Evolutionary conservation across 805 yeast genomes (phyloP), one percentile per base, ranked within the genome.

Genomic region (Candida wancherniae): DNA sequence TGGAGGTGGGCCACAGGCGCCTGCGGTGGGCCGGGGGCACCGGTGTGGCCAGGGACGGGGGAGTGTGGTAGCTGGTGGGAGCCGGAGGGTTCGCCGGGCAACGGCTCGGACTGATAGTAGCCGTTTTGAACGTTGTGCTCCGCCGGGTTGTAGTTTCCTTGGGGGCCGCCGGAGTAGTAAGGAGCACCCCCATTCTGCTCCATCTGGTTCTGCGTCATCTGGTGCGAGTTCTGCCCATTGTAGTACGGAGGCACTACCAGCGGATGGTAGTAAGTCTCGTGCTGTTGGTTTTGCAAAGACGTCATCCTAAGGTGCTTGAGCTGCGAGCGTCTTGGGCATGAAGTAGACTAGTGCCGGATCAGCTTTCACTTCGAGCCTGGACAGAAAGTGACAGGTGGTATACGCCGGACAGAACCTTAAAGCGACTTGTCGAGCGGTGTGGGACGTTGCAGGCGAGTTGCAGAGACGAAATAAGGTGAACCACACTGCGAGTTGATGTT

Each of bases 251-350:
- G 42, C 16, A 34, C 38, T 6, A 40, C 41, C 24, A 34, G 46
- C 10, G 48, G 60, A 28, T 48, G 54, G 38, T 57, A 59, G 29
- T 57, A 57, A 15, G 36, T 32, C 5, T 37, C 38, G 22, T 40
- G 47, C 12, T 37, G 42, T 22, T 35, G 44, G 16, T 36, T 34
- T 22, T 39, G 51, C 28, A 48, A 45, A 12, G 51, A 48, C 9
- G 53, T 39, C 53, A 48, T 46, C 9, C 17, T 31, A n/a, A n/a
- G n/a, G n/a, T n/a, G n/a, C n/a, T n/a, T n/a, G n/a, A n/a, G n/a
- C n/a, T n/a, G n/a, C n/a, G n/a, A n/a, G n/a, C n/a, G n/a, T n/a
- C n/a, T n/a, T n/a, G n/a, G n/a, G n/a, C n/a, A n/a, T n/a, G n/a
- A n/a, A n/a, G n/a, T n/a, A n/a, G n/a, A n/a, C n/a, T n/a, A n/a